phyloP scores from a whole-genome alignment of 306 rosid species.

The Malus domestica region DNA sequence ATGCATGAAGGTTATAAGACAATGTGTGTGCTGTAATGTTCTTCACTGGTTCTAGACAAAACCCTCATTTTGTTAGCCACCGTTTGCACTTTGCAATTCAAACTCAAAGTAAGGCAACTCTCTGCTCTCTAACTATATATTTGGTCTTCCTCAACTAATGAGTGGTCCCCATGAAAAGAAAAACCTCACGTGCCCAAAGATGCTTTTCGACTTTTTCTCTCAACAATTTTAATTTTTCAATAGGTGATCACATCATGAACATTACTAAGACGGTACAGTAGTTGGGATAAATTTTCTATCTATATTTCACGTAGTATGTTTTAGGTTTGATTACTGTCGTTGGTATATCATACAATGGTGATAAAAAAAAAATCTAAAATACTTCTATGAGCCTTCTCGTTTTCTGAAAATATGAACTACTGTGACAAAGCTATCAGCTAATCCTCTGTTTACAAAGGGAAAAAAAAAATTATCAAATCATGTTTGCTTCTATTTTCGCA shows the following conservation, averaged over 20 bases:
- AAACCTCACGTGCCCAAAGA: neutral
- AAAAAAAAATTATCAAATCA: neutral
- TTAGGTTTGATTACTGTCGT: rapidly evolving
- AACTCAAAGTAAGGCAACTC: conserved; percentile 1
- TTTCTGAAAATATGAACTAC: rapidly evolving
- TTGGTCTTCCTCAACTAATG: neutral
- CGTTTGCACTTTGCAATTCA: neutral
- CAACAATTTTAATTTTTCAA: too few relatives aligned
- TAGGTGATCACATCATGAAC: too few relatives aligned
- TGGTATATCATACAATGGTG: too few relatives aligned
- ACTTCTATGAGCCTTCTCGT: rapidly evolving
- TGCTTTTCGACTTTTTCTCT: neutral
- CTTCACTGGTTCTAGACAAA: neutral
- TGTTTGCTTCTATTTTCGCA: neutral
- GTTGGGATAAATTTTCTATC: too few relatives aligned
- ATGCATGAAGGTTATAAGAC: neutral
- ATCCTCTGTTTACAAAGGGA: too few relatives aligned
- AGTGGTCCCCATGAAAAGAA: neutral
- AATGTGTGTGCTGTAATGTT: conserved; percentile 2
- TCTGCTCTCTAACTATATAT: neutral
- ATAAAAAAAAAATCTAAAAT: rapidly evolving
- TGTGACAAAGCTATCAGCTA: rapidly evolving
- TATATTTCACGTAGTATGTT: too few relatives aligned
- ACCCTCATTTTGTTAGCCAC: neutral
- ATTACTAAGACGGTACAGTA: too few relatives aligned